A percentile compares a stretch with the other conserved stretches of the same genome.
phyloP scores from a whole-genome alignment of 306 rosid species.

The Adenanthera pavonina region DNA sequence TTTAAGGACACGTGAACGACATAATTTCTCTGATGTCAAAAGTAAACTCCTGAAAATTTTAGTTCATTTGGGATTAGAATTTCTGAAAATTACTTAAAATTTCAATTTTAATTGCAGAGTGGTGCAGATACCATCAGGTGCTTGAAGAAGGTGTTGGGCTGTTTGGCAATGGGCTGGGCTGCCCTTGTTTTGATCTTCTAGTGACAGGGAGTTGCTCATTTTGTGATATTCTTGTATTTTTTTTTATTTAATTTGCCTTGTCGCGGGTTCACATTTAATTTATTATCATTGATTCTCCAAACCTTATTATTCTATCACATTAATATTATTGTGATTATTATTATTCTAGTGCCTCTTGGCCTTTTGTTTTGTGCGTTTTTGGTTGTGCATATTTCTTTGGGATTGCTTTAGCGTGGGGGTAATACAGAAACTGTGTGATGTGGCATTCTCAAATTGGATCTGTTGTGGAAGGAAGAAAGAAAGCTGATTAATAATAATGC shows the following conservation, averaged over 20 bases:
- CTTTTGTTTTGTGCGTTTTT: too few relatives aligned
- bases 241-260: conserved; percentile 19
- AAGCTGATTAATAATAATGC: not conserved
- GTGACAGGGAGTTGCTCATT: conserved; percentile 36
- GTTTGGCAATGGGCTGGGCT: conserved; percentile 73
- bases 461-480: not conserved
- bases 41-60: not conserved
- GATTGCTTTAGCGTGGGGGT: too few relatives aligned
- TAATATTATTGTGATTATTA: not conserved
- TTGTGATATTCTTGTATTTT: conserved; percentile 47
- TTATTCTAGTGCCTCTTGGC: too few relatives aligned
- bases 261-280: conserved; percentile 22
- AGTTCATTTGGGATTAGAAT: conserved; percentile 6
- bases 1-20: not conserved
- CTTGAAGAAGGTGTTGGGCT: conserved; percentile 64
- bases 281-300: not conserved
- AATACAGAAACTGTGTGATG: not conserved
- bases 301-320: not conserved
- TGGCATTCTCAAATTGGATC: not conserved
- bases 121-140: conserved; percentile 60
- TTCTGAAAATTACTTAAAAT: not conserved
- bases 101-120: conserved; percentile 65
- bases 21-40: not conserved
- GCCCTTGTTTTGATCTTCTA: conserved; percentile 63
- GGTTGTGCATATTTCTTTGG: too few relatives aligned